Evolutionary conservation across 2,329 filamentous ascomycete species (phyloP), one percentile per base, ranked within the genome.

Genomic region (Pseudocercospora ulei): DNA sequence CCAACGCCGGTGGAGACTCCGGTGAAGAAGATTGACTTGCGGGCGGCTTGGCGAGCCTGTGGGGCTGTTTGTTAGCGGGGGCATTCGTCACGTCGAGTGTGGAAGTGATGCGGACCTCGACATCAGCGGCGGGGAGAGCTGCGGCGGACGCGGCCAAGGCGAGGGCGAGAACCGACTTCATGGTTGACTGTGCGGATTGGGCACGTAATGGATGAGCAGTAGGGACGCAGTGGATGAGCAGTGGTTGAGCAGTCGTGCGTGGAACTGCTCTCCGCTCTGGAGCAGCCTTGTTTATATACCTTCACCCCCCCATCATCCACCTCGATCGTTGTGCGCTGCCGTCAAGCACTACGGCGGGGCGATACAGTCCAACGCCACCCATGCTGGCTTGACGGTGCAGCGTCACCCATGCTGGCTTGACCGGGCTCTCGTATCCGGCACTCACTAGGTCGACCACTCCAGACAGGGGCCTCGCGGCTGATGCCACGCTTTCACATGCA

Each of bases 91-190:
- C 17, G 17, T 11, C 19, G 16, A 5, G 14, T 11, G 19, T 30
- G 7, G 16, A 19, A 29, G 16, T 39, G 37, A n/a, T 42, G 34
- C 40, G 47, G 14, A 39, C 36, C 30, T 44, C 33, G 13, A 25
- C n/a, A 33, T 23, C 17, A 16, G 18, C 29, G 25, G 43, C 38
- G 29, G 43, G 43, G 16, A 41, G 24, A 22, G 52, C 49, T 27
- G 47, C 34, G 14, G 46, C 44, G 35, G 45, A 19, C 28, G 52
- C 36, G 43, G 45, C 46, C 38, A 48, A 30, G 17, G 48, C 13
- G 34, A 46, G 28, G 11, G 47, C 42, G 38, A 46, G 25, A 34
- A 33, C 12, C 34, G 47, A 43, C 46, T 53, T 55, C 53, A 57
- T 57, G 35, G 38, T 35, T 16, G 20, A 23, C n/a, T 11, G 20